Percentiles rank a stretch among this genome's conserved stretches.
phyloP scores from a whole-genome alignment of 352 stramenopile species.

The Pythium aristosporum region DNA sequence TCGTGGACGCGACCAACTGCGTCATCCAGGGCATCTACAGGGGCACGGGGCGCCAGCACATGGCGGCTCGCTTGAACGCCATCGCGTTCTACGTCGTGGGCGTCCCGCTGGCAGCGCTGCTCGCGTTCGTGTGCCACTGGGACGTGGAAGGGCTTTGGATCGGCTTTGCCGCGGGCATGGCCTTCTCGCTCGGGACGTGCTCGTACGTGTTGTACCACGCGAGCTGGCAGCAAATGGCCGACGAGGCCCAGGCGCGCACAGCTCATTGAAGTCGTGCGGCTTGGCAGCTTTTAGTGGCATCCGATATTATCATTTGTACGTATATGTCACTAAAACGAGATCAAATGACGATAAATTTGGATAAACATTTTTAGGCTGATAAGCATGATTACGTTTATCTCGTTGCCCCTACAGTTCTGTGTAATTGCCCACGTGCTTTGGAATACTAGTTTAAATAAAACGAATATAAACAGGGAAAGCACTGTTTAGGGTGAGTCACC shows the following conservation, averaged over 20 bases:
- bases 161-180: constrained; percentile 62
- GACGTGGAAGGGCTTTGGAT: constrained; percentile 76
- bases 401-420: too few species aligned
- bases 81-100: constrained; percentile 62
- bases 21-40: constrained; percentile 73
- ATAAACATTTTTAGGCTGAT: too few species aligned
- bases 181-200: constrained; percentile 32
- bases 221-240: constrained; percentile 62
- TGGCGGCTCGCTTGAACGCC: constrained; percentile 65
- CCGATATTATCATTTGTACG: neutral
- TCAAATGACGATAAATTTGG: too few species aligned
- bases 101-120: constrained; percentile 61
- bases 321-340: too few species aligned
- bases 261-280: constrained; percentile 26
- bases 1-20: constrained; percentile 70
- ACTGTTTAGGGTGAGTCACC: too few species aligned
- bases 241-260: constrained; percentile 44
- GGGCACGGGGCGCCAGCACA: constrained; percentile 61
- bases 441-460: too few species aligned
- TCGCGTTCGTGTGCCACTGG: constrained; percentile 38
- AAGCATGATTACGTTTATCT: too few species aligned
- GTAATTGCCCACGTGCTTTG: too few species aligned
- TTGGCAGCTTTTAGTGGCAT: neutral
- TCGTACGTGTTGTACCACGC: constrained; percentile 44
- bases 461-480: too few species aligned